These are phyloP conservation scores for Smithsoniella earleae DNA, from an alignment of 163 green algal species.

Conservation along the genomic window DNA sequence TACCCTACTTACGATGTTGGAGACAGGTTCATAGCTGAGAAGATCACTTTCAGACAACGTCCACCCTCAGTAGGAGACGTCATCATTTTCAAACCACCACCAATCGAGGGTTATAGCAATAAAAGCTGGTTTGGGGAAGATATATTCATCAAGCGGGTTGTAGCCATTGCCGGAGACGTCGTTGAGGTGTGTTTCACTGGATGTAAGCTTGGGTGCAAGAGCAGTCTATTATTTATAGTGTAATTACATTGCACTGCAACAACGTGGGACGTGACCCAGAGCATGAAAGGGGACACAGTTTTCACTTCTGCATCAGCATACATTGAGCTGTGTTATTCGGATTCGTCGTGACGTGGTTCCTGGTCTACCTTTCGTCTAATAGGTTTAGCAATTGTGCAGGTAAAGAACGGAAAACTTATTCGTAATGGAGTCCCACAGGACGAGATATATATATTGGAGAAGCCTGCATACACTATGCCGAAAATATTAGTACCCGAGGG, in stretches of 20 bases:
- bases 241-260: too few species aligned
- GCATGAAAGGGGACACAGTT: too few species aligned
- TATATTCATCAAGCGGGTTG: slow-evolving; percentile 97
- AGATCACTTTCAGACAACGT: slow-evolving; percentile 74
- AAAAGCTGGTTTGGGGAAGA: slow-evolving; percentile 59
- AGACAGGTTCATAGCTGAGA: slow-evolving; percentile 90
- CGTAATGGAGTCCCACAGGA: slow-evolving; percentile 70
- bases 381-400: slow-evolving; percentile 56
- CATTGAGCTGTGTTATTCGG: too few species aligned
- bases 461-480: slow-evolving; percentile 62
- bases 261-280: too few species aligned
- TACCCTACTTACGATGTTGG: slow-evolving; percentile 91
- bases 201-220: too few species aligned
- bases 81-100: slow-evolving; percentile 82
- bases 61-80: slow-evolving; percentile 66
- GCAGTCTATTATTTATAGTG: too few species aligned
- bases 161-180: slow-evolving; percentile 83
- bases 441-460: slow-evolving; percentile 81
- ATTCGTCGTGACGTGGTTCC: too few species aligned
- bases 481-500: slow-evolving; percentile 58
- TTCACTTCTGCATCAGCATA: too few species aligned
- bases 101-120: slow-evolving; percentile 47
- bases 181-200: slow-evolving; percentile 77
- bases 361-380: too few species aligned
- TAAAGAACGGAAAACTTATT: slow-evolving; percentile 68